Evolutionary conservation across 1,284 basidiomycete genomes (phyloP), one percentile per base, ranked within the genome.

Genomic region (Cystodermella granulosa): DNA sequence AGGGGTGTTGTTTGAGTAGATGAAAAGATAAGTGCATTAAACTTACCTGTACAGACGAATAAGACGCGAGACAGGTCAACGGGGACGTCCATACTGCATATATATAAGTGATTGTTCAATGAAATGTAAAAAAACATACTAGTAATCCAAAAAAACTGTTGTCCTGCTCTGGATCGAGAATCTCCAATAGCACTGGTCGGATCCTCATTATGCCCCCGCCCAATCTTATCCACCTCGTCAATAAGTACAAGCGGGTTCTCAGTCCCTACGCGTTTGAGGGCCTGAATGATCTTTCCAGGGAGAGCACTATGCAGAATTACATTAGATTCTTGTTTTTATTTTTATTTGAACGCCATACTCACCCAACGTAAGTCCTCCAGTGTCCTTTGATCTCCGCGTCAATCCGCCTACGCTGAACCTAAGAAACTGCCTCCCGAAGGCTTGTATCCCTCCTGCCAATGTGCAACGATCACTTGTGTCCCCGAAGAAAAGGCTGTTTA

Each of bases 371-470:
- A 17, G 95, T 99, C 61, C 96, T 74, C 57, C 96, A 75, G 65
- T 99, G 95, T 3, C 96, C 96, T 72, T 98, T 98, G 67, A 99
- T 98, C 77, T 98, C 96, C 45, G 95, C 96, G 91, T 92, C 59
- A 99, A 69, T 21, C 96, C 94, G 55, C 96, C 96, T 4, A 98
- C 94, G 13, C 90, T 93, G 74, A 99, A 97, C 39, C 95, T 80
- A 80, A 93, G 95, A 73, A 96, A 95, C 60, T 91, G 83, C 45
- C 91, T 72, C 43, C 87, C 81, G 36, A 96, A 71, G 5, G 91
- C 91, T 7, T 90, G 77, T n/a, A n/a, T n/a, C n/a, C n/a, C n/a
- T n/a, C n/a, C n/a, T n/a, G n/a, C n/a, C n/a, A n/a, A n/a, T n/a
- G n/a, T n/a, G n/a, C n/a, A n/a, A n/a, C n/a, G n/a, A n/a, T n/a